These are phyloP conservation scores for Candida suzukii DNA, from an alignment of 805 yeast genomes.

Conservation along the genomic window DNA sequence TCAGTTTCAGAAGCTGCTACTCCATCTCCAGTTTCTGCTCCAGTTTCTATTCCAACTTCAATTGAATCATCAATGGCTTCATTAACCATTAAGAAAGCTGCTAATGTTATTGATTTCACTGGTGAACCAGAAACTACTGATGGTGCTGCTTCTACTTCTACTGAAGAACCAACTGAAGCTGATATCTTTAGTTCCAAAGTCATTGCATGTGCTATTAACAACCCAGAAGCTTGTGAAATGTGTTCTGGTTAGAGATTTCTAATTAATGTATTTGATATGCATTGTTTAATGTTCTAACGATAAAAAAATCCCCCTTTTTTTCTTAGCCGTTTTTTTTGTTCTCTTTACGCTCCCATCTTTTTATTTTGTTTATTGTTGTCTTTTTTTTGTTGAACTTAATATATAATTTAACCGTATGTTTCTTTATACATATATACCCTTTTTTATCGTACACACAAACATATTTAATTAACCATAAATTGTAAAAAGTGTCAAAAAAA, in stretches of 20 bases:
- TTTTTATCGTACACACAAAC: no score
- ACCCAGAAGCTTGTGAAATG: conserved; percentile 98
- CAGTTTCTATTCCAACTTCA: conserved; percentile 30
- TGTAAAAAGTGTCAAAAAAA: no score
- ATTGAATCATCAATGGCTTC: conserved; percentile 42
- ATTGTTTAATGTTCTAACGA: neutral
- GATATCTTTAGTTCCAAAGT: conserved; percentile 92
- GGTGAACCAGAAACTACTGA: conserved; percentile 15
- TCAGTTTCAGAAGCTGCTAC: conserved; percentile 40
- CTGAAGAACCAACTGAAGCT: conserved; percentile 33
- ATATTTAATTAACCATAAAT: no score
- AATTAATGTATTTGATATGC: neutral
- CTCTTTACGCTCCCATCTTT: neutral
- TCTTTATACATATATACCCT: neutral
- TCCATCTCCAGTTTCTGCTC: conserved; percentile 20
- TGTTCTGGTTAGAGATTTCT: conserved; percentile 88
- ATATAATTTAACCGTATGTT: no score
- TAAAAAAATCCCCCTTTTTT: no score
- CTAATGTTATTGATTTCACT: conserved; percentile 4
- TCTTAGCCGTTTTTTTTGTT: no score
- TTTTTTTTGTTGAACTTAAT: neutral
- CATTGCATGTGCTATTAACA: conserved; percentile 92
- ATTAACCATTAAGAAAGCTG: conserved; percentile 27
- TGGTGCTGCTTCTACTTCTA: no score
- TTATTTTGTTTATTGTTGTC: neutral